These are phyloP conservation scores for Juglanconis oblonga DNA, from an alignment of 2,329 filamentous ascomycete species.

Conservation along the genomic window DNA sequence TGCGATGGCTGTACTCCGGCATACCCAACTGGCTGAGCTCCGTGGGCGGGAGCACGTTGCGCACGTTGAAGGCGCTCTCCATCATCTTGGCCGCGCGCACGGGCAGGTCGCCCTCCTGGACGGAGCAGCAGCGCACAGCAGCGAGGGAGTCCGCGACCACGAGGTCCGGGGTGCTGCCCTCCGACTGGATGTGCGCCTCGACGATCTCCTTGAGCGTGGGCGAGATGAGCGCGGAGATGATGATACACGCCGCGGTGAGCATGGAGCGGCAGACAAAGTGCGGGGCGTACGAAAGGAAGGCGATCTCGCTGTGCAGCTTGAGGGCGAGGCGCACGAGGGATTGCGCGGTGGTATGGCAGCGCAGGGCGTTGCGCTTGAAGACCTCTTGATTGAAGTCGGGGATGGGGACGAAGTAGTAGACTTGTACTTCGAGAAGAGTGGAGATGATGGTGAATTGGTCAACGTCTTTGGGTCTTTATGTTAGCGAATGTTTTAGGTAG, in stretches of 20 bases:
- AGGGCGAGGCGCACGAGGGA: conserved; percentile 41
- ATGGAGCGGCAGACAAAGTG: conserved; percentile 48
- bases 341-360: conserved; percentile 47
- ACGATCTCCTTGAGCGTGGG: conserved; percentile 35
- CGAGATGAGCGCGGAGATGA: conserved; percentile 44
- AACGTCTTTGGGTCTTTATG: conserved; percentile 34
- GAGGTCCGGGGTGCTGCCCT: conserved; percentile 9
- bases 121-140: conserved; percentile 39
- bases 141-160: conserved; percentile 26
- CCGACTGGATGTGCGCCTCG: conserved; percentile 28
- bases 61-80: conserved; percentile 46
- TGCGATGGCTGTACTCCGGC: conserved; percentile 41
- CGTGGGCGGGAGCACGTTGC: conserved; percentile 34
- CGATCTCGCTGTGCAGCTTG: conserved; percentile 37
- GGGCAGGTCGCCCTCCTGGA: conserved; percentile 49
- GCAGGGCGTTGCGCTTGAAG: conserved; percentile 43
- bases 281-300: conserved; percentile 44
- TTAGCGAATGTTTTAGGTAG: background rate
- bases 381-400: conserved; percentile 35
- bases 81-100: conserved; percentile 43
- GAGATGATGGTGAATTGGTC: conserved; percentile 47
- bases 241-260: conserved; percentile 43
- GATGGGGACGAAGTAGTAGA: conserved; percentile 49
- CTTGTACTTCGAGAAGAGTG: conserved; percentile 51
- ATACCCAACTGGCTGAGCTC: conserved; percentile 35